These are phyloP conservation scores for Bathelium albidoporum DNA, from an alignment of 495 filamentous ascomycete species.

Conservation along the genomic window DNA sequence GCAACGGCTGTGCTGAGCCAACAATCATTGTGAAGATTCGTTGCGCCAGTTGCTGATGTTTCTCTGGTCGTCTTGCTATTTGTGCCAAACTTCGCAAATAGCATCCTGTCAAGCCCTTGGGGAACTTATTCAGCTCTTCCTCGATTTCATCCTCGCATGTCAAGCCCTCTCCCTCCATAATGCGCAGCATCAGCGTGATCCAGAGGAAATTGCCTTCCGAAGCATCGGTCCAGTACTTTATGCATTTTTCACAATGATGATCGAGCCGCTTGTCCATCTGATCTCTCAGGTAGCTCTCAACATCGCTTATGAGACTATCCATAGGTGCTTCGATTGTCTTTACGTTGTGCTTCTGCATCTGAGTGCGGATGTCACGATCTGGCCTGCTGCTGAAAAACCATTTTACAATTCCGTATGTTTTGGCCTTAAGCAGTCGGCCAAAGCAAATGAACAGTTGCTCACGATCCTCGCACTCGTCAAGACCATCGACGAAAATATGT, in stretches of 20 bases:
- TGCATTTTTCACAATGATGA: slow-evolving; percentile 12
- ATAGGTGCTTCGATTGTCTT: slow-evolving; percentile 14
- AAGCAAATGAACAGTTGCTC: slow-evolving; percentile 10
- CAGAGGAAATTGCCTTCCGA: slow-evolving; percentile 28
- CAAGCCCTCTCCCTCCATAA: slow-evolving; percentile 17
- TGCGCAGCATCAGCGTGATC: slow-evolving; percentile 20
- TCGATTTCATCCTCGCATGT: slow-evolving; percentile 20
- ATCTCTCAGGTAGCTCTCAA: slow-evolving; percentile 14
- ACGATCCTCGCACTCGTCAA: slow-evolving; percentile 27
- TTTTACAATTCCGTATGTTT: slow-evolving; percentile 25
- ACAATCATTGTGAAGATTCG: slow-evolving; percentile 23
- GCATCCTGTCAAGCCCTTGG: slow-evolving; percentile 22
- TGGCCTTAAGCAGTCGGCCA: slow-evolving; percentile 10
- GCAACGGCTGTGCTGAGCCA: slow-evolving; percentile 17
- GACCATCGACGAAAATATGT: slow-evolving; percentile 26
- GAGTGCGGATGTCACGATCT: slow-evolving; percentile 19
- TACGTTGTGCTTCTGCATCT: slow-evolving; percentile 10
- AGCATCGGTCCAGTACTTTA: slow-evolving; percentile 2
- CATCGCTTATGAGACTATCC: slow-evolving; percentile 21
- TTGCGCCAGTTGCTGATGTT: slow-evolving; percentile 14
- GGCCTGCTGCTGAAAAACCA: slow-evolving; percentile 30
- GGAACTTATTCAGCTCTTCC: slow-evolving; percentile 21
- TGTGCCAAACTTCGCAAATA: slow-evolving; percentile 20
- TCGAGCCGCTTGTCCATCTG: neutral
- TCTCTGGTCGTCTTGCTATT: slow-evolving; percentile 4